Evolutionary conservation across 169 alveolate species (phyloP).

Genomic region (Perkinsus chesapeaki): DNA sequence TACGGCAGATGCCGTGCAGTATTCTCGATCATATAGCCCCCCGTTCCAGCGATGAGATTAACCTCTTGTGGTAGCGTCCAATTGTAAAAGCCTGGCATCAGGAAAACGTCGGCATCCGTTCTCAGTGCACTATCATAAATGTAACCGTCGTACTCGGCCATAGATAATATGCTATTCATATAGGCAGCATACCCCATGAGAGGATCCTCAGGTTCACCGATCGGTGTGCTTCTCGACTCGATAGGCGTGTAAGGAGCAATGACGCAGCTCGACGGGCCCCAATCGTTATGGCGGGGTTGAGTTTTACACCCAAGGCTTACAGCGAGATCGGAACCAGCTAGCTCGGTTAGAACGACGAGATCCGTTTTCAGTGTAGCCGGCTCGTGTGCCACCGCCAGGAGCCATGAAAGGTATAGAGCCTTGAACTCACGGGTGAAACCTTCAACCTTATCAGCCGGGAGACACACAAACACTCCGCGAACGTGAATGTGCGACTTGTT

Average conservation of each 20-base stretch:
- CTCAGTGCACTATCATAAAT: background rate
- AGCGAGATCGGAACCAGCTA: background rate
- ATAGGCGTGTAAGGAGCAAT: background rate
- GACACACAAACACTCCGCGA: background rate
- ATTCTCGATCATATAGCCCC: background rate
- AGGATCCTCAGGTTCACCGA: background rate
- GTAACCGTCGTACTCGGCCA: background rate
- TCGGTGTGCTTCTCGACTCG: background rate
- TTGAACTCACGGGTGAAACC: background rate
- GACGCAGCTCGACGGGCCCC: background rate
- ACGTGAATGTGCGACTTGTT: background rate
- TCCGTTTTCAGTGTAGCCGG: background rate
- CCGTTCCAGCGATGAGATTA: background rate
- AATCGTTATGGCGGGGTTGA: background rate
- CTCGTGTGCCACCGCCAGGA: background rate
- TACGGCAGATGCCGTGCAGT: background rate
- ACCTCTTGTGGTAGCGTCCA: background rate
- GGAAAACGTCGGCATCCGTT: background rate
- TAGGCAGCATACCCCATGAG: background rate
- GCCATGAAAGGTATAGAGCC: background rate
- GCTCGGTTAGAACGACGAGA: background rate
- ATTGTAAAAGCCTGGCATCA: background rate
- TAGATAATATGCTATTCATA: background rate
- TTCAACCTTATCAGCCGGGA: background rate
- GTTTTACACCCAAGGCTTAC: background rate